Conservation (phyloP, 139 green algal genomes). For the Medakamo hakoo region DNA sequence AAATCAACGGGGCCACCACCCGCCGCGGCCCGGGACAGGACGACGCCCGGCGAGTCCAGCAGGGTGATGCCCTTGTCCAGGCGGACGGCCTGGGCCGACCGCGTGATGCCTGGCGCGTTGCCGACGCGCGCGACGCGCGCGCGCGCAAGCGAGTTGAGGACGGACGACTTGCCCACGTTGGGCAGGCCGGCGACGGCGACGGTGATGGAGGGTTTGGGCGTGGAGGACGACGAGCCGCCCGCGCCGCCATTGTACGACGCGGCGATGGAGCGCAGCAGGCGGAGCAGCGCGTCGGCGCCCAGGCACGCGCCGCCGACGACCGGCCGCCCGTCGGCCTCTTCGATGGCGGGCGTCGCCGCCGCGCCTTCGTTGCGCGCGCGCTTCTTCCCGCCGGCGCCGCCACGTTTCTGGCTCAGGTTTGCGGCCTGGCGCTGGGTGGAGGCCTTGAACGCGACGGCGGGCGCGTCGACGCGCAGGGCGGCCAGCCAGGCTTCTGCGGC, state of each 20-base stretch:
- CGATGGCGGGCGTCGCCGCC: background rate
- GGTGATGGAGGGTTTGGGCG: constrained; percentile 81
- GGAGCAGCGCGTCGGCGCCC: constrained; percentile 83
- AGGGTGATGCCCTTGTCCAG: constrained; percentile 90
- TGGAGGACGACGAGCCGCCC: constrained; percentile 20
- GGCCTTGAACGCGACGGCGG: constrained; percentile 91
- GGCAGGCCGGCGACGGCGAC: constrained; percentile 93
- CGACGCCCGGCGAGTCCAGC: constrained; percentile 82
- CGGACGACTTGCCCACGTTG: constrained; percentile 92
- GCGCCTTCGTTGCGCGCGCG: background rate
- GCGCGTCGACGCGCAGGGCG: constrained; percentile 86
- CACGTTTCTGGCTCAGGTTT: constrained; percentile 21
- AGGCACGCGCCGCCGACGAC: constrained; percentile 24
- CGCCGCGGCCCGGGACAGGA: constrained; percentile 43
- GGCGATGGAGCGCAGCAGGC: constrained; percentile 49
- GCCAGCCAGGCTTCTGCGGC: constrained; percentile 80
- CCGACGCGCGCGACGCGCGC: constrained; percentile 59
- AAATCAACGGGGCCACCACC: background rate
- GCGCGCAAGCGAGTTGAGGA: constrained; percentile 96
- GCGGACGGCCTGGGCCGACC: constrained; percentile 71
- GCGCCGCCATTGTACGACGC: constrained; percentile 80
- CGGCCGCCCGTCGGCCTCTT: background rate
- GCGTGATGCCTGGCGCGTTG: constrained; percentile 77
- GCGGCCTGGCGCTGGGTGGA: constrained; percentile 67
- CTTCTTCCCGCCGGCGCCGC: background rate